phyloP scores from a whole-genome alignment of 148 eudicot genomes.

The Fallopia convolvulus region DNA sequence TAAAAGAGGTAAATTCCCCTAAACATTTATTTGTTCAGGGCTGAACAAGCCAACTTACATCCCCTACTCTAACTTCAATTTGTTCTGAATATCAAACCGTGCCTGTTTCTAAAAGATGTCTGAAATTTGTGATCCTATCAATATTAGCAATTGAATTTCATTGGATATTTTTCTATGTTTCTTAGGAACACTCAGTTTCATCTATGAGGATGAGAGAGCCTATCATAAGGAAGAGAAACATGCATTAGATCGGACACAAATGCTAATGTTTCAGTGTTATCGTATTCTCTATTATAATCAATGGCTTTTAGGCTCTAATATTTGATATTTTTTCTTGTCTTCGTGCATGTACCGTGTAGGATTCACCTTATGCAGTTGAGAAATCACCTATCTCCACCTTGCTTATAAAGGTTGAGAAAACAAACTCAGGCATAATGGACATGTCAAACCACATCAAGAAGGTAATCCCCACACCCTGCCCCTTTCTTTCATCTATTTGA shows the following conservation, averaged over 20 bases:
- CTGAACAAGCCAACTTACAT: background rate
- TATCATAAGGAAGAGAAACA: slow-evolving; percentile 29
- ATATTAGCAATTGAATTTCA: slow-evolving; percentile 7
- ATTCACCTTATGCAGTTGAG: slow-evolving; percentile 38
- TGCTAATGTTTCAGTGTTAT: slow-evolving; percentile 21
- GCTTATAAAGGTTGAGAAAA: slow-evolving; percentile 63
- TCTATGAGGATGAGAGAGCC: slow-evolving; percentile 41
- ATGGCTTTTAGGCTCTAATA: background rate
- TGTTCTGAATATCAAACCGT: background rate
- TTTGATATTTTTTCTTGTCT: background rate
- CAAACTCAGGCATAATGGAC: slow-evolving; percentile 46
- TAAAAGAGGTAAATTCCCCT: background rate
- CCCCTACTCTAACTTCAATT: background rate
- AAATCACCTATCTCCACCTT: slow-evolving; percentile 65
- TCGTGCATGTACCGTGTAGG: slow-evolving; percentile 26
- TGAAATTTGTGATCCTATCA: background rate
- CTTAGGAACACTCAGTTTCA: slow-evolving; percentile 51
- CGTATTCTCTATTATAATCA: background rate
- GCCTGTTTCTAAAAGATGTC: background rate
- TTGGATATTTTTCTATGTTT: slow-evolving; percentile 4
- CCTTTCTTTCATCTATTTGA: background rate
- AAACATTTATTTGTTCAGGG: background rate
- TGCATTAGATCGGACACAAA: slow-evolving; percentile 29
- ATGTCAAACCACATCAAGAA: slow-evolving; percentile 81
- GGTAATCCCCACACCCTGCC: slow-evolving; percentile 29